Percentiles rank a stretch among this genome's conserved stretches.
Evolutionary conservation across 805 yeast genomes (phyloP).

Genomic region (Starmera amethionina): DNA sequence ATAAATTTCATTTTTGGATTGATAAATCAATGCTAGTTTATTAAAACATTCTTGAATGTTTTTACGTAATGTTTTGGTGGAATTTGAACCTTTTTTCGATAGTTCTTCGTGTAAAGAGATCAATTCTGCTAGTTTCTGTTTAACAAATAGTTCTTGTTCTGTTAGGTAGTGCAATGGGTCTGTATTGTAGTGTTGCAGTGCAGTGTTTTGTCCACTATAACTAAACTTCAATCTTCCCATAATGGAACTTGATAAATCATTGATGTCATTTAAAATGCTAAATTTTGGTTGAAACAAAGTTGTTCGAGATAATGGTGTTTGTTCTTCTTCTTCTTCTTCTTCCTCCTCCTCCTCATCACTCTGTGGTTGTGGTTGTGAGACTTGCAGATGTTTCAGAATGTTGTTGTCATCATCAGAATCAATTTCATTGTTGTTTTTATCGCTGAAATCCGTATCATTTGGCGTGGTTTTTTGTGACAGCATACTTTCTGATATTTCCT

Average conservation of each 20-base stretch:
- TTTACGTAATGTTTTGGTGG: conserved; percentile 19
- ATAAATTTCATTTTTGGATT: conserved; percentile 33
- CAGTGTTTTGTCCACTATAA: not conserved
- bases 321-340: too few species aligned
- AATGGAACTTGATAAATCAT: not conserved
- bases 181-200: not conserved
- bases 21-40: conserved; percentile 27
- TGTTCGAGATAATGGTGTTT: not conserved
- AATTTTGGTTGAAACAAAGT: not conserved
- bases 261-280: not conserved
- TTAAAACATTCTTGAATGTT: conserved; percentile 23
- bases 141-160: conserved; percentile 11
- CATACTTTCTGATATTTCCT: too few species aligned
- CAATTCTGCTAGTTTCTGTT: conserved; percentile 8
- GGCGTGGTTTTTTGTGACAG: too few species aligned
- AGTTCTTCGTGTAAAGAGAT: conserved; percentile 16
- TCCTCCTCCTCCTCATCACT: too few species aligned
- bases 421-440: too few species aligned
- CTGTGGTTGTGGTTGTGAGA: too few species aligned
- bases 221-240: not conserved
- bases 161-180: conserved; percentile 10
- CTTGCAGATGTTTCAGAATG: too few species aligned
- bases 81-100: conserved; percentile 23
- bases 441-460: too few species aligned
- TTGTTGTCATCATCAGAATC: too few species aligned